A percentile compares a stretch with the other conserved stretches of the same genome.
phyloP scores from a whole-genome alignment of 352 stramenopile species.

The Globisporangium middletonii region DNA sequence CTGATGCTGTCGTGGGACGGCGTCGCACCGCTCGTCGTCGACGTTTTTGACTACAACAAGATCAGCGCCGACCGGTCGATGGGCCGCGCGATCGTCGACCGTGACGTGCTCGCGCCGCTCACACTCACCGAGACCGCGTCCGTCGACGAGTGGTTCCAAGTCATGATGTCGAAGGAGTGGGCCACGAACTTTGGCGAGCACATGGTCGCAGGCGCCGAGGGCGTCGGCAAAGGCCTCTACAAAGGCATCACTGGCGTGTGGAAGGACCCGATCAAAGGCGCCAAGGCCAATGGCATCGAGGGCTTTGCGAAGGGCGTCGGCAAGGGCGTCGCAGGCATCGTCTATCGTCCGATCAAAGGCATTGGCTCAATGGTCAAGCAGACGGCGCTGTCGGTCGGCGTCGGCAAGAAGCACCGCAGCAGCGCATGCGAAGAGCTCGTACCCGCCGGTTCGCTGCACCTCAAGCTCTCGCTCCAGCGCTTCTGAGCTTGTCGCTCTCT shows the following conservation, averaged over 20 bases:
- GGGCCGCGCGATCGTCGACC: constrained; percentile 47
- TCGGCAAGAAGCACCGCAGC: constrained; percentile 40
- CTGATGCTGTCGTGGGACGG: constrained; percentile 81
- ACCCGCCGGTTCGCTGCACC: constrained; percentile 42
- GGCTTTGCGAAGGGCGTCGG: constrained; percentile 73
- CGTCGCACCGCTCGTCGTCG: constrained; percentile 46
- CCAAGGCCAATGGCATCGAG: constrained; percentile 60
- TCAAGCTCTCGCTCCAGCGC: constrained; percentile 62
- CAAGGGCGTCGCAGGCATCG: constrained; percentile 56
- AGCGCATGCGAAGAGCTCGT: constrained; percentile 46
- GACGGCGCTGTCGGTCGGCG: constrained; percentile 56
- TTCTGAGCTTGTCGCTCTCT: constrained; percentile 27
- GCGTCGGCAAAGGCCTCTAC: constrained; percentile 61
- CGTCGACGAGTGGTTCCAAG: constrained; percentile 47
- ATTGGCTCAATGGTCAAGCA: constrained; percentile 76
- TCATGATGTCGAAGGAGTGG: constrained; percentile 65
- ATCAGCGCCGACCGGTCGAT: constrained; percentile 58
- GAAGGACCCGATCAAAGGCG: constrained; percentile 75
- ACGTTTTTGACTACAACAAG: constrained; percentile 74
- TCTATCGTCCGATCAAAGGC: constrained; percentile 68
- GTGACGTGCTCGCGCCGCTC: constrained; percentile 32
- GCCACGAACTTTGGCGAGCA: constrained; percentile 75
- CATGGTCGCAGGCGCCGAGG: constrained; percentile 70
- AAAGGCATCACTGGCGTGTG: constrained; percentile 68
- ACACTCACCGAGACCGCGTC: neutral